Conservation (phyloP, 345 rosid genomes). For the Aquilaria yunnanensis region DNA sequence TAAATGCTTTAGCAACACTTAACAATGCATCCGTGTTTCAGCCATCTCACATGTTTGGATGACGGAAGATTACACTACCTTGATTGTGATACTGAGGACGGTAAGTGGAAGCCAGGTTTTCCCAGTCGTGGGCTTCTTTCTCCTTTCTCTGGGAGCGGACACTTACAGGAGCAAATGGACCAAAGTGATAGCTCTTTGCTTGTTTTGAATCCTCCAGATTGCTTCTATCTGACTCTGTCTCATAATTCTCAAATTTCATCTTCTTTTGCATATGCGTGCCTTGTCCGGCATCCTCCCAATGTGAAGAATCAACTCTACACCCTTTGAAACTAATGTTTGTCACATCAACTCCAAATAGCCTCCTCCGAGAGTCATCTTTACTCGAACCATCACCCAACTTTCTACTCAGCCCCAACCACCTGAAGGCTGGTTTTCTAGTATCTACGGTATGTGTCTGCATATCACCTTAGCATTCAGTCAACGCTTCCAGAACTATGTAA, state of each 20-base stretch:
- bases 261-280: constrained; percentile 28
- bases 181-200: constrained; percentile 50
- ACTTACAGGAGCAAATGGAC: constrained; percentile 66
- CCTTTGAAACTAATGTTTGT: constrained; percentile 49
- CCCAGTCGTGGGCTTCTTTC: constrained; percentile 41
- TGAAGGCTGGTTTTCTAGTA: constrained; percentile 76
- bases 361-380: constrained; percentile 46
- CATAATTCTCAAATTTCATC: constrained; percentile 28
- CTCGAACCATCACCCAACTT: constrained; percentile 31
- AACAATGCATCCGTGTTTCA: neutral
- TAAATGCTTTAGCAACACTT: too few species aligned
- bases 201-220: constrained; percentile 25
- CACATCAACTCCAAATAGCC: constrained; percentile 72
- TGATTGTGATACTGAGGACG: constrained; percentile 70
- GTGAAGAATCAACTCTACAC: constrained; percentile 30
- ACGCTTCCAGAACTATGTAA: neutral
- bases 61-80: constrained; percentile 53
- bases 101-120: constrained; percentile 50
- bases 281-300: constrained; percentile 21
- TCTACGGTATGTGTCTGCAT: constrained; percentile 77
- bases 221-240: constrained; percentile 20
- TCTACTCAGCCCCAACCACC: constrained; percentile 71
- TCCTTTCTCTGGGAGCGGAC: constrained; percentile 20
- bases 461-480: neutral
- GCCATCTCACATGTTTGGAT: neutral